Evolutionary conservation across 164 flowering plant species (phyloP).

Genomic region (Magnolia kwangsiensis): DNA sequence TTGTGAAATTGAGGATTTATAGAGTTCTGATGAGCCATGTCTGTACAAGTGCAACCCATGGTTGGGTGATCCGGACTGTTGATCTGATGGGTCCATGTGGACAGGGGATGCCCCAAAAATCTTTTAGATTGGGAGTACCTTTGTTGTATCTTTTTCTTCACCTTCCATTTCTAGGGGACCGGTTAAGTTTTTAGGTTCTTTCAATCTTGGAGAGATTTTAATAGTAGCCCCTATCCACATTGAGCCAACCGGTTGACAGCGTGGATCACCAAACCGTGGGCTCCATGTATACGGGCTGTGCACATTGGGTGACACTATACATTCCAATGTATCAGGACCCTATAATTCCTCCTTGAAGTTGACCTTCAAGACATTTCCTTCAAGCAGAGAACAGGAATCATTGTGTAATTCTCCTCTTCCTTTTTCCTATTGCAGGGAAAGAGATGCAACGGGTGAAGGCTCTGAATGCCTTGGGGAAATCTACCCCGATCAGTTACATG

Average conservation of each 20-base stretch:
- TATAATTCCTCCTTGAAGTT: neutral
- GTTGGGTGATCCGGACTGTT: neutral
- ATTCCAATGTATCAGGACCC: neutral
- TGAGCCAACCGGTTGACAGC: too few relatives aligned
- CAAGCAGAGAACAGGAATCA: neutral
- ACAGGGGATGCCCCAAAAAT: neutral
- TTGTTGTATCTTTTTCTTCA: neutral
- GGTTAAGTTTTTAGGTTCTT: too few relatives aligned
- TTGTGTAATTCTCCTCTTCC: neutral
- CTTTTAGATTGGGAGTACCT: neutral
- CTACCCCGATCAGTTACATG: neutral
- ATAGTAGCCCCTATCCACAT: too few relatives aligned
- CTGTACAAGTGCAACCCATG: neutral
- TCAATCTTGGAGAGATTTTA: too few relatives aligned
- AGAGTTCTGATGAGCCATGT: neutral
- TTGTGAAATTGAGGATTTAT: neutral
- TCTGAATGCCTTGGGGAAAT: slow-evolving; percentile 29
- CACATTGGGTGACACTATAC: neutral
- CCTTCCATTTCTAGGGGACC: too few relatives aligned
- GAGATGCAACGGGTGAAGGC: slow-evolving; percentile 24
- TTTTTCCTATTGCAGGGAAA: slow-evolving; percentile 15
- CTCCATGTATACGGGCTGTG: neutral
- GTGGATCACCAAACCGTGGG: neutral
- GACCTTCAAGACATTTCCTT: neutral
- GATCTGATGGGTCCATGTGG: neutral